Evolutionary conservation across 2,329 filamentous ascomycete species (phyloP).

Genomic region (Nannizziopsis arthrosporioides): DNA sequence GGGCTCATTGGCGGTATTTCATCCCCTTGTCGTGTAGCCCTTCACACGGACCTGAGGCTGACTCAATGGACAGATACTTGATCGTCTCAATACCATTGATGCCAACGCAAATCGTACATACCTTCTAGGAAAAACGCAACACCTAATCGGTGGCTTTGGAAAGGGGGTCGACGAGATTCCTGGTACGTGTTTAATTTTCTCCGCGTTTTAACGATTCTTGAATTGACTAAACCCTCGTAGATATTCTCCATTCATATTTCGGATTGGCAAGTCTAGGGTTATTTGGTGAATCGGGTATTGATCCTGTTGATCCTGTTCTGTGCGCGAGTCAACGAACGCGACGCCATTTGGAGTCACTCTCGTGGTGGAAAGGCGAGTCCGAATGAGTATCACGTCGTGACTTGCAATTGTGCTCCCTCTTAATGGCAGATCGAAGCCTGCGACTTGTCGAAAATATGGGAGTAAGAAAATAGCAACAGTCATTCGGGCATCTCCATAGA

Average conservation of each 20-base stretch:
- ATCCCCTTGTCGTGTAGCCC: neutral
- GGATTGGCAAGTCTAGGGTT: constrained; percentile 69
- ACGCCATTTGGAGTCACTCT: constrained; percentile 30
- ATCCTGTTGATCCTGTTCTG: constrained; percentile 59
- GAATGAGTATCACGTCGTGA: too few relatives aligned
- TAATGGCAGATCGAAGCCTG: neutral
- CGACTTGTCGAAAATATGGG: too few relatives aligned
- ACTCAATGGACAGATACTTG: constrained; percentile 43
- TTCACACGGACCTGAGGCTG: constrained; percentile 5
- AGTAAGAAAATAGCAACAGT: neutral
- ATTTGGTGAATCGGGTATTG: constrained; percentile 58
- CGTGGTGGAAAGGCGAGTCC: constrained; percentile 25
- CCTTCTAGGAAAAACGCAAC: constrained; percentile 74
- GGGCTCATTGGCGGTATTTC: constrained; percentile 45
- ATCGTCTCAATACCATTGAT: constrained; percentile 48
- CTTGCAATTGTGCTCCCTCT: too few relatives aligned
- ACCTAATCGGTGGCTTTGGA: constrained; percentile 71
- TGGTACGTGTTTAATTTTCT: constrained; percentile 36
- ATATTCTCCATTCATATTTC: constrained; percentile 80
- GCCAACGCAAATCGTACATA: constrained; percentile 56
- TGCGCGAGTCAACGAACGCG: constrained; percentile 53
- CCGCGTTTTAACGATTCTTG: constrained; percentile 34
- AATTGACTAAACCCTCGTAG: constrained; percentile 30
- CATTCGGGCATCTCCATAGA: too few relatives aligned
- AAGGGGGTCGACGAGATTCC: constrained; percentile 58